Conservation (phyloP, 768 basidiomycete species). For the Chalciporus pseudorubinellus region DNA sequence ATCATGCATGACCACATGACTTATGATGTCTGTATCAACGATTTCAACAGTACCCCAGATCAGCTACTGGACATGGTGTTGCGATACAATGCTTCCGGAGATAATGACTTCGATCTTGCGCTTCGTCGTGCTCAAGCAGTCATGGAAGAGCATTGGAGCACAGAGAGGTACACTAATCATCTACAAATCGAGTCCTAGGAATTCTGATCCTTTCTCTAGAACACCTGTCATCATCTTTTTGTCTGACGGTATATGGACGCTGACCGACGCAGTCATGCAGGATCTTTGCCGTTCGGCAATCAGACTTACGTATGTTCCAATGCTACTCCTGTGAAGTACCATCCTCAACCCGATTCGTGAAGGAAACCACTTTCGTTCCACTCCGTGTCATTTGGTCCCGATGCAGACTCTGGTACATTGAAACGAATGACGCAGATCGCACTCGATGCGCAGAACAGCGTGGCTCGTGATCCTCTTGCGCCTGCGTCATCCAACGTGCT, state of each 20-base stretch:
- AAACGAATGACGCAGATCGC: conserved; percentile 50
- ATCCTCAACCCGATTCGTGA: neutral
- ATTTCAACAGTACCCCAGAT: conserved; percentile 41
- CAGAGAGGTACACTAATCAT: conserved; percentile 19
- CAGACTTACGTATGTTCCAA: conserved; percentile 37
- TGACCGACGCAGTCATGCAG: conserved; percentile 34
- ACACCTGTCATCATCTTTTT: conserved; percentile 54
- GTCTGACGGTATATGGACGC: conserved; percentile 49
- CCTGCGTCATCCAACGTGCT: conserved; percentile 23
- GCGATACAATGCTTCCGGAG: conserved; percentile 22
- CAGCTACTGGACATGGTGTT: conserved; percentile 43
- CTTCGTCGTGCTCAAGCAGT: conserved; percentile 32
- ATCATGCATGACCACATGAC: conserved; percentile 41
- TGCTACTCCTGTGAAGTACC: neutral
- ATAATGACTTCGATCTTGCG: conserved; percentile 46
- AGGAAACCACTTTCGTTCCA: conserved; percentile 61
- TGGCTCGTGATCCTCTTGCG: conserved; percentile 9
- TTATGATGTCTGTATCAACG: conserved; percentile 36
- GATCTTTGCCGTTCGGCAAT: conserved; percentile 38
- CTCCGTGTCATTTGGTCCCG: conserved; percentile 50
- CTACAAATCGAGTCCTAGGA: no score
- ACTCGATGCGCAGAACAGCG: conserved; percentile 39
- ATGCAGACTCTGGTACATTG: conserved; percentile 25
- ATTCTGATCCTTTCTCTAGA: conserved; percentile 11
- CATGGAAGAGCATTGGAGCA: conserved; percentile 46